Conservation (phyloP, 2,329 filamentous ascomycete genomes). For the Alternaria sp. region DNA sequence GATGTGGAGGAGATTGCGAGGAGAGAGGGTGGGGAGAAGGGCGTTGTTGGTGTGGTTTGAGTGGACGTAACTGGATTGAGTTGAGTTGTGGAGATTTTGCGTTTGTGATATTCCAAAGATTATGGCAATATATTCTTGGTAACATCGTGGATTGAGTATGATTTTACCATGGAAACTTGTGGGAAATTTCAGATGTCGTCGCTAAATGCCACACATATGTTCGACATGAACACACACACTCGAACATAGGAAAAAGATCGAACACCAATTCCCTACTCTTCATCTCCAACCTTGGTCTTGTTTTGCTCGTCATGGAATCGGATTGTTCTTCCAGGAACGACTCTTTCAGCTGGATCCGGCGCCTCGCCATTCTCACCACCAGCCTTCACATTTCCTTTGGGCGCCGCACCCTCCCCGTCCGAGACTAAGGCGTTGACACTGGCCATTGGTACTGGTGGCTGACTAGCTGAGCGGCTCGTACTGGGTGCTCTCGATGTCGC, state of each 20-base stretch:
- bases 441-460: background rate
- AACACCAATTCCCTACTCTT: background rate
- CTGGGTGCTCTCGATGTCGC: background rate
- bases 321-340: conserved; percentile 31
- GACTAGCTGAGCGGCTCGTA: background rate
- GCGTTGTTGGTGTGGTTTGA: conserved; percentile 14
- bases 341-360: background rate
- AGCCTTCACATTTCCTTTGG: background rate
- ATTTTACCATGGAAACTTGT: background rate
- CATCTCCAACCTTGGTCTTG: background rate
- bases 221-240: background rate
- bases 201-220: background rate
- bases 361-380: background rate
- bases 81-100: too few species aligned
- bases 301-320: conserved; percentile 36
- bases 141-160: background rate
- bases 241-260: background rate
- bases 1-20: conserved; percentile 45
- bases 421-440: background rate
- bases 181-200: background rate
- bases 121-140: background rate
- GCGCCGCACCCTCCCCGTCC: background rate
- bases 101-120: background rate
- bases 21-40: conserved; percentile 35
- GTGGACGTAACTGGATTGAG: background rate